A percentile compares a stretch with the other conserved stretches of the same genome.
Evolutionary conservation across 2,329 filamentous ascomycete genomes (phyloP).

Genomic region (Polytolypa hystricis): DNA sequence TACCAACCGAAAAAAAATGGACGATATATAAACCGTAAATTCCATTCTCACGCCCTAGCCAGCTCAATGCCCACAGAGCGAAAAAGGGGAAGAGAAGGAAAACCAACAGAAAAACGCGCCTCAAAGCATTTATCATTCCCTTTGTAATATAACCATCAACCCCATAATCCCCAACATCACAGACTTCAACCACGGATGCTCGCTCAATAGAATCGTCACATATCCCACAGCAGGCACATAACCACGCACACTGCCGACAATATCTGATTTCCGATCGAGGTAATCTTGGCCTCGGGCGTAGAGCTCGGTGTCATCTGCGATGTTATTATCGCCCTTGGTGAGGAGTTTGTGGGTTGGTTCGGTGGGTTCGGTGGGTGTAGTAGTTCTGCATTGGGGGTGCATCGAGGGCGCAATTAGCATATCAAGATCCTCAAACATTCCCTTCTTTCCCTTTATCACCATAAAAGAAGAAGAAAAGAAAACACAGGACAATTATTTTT

Average conservation of each 20-base stretch:
- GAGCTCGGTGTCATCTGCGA: conserved; percentile 81
- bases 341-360: conserved; percentile 49
- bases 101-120: too few relatives aligned
- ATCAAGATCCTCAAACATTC: neutral
- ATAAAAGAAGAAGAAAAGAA: conserved; percentile 2
- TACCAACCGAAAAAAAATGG: neutral
- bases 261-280: conserved; percentile 67
- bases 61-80: too few relatives aligned
- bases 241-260: conserved; percentile 82
- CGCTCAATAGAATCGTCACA: conserved; percentile 88
- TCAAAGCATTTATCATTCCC: conserved; percentile 71
- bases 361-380: conserved; percentile 14
- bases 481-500: conserved; percentile 1
- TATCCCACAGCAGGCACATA: conserved; percentile 95
- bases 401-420: neutral
- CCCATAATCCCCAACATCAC: conserved; percentile 94
- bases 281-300: conserved; percentile 83
- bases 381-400: conserved; percentile 1
- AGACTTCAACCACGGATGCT: conserved; percentile 95
- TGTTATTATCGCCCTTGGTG: conserved; percentile 96
- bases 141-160: conserved; percentile 78
- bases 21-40: neutral
- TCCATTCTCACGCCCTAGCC: too few relatives aligned
- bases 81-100: too few relatives aligned
- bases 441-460: neutral